A percentile compares a stretch with the other conserved stretches of the same genome.
These are phyloP conservation scores for Mrakiaceae sp. DNA, from an alignment of 1,284 basidiomycete species.

Conservation along the genomic window DNA sequence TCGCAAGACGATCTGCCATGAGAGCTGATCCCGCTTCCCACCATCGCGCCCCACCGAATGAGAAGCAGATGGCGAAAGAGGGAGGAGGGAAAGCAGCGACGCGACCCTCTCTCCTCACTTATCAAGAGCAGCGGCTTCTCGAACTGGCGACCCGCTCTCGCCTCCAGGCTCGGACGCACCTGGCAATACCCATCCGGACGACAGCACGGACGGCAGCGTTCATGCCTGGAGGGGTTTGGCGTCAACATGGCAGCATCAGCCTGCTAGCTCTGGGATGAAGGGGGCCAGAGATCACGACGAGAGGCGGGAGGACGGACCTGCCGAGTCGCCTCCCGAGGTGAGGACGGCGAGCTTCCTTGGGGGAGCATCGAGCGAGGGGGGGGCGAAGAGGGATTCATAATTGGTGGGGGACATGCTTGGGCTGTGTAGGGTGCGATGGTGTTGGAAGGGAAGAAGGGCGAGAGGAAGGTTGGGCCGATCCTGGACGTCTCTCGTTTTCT, in stretches of 20 bases:
- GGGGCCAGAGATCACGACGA: neutral
- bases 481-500: neutral
- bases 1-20: neutral
- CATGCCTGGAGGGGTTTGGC: constrained; percentile 45
- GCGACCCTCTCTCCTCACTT: no score
- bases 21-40: no score
- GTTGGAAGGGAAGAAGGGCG: neutral
- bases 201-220: constrained; percentile 87
- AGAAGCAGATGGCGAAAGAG: neutral
- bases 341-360: constrained; percentile 66
- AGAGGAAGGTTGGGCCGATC: neutral
- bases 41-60: no score
- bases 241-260: neutral
- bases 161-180: constrained; percentile 41
- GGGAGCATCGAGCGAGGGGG: constrained; percentile 18
- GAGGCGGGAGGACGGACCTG: constrained; percentile 38
- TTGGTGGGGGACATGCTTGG: neutral
- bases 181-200: constrained; percentile 77
- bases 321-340: constrained; percentile 93
- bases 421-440: neutral
- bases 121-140: no score
- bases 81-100: neutral
- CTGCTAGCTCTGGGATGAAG: neutral
- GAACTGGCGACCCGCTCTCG: no score
- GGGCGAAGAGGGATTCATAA: constrained; percentile 9